A percentile compares a stretch with the other conserved stretches of the same genome.
Conservation (phyloP, 1,139 yeast genomes). For the Neolecta irregularis region DNA sequence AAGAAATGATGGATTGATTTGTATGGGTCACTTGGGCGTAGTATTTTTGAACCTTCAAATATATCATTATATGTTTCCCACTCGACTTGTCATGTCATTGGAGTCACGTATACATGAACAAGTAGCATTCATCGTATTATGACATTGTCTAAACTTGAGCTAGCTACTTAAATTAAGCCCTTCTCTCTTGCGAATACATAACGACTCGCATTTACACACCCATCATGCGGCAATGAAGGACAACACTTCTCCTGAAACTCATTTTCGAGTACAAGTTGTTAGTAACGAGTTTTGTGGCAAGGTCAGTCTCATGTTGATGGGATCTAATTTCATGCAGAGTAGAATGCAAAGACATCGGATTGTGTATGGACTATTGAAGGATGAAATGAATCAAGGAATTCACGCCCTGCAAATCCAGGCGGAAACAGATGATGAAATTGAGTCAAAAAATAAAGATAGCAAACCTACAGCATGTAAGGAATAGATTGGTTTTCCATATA, state of each 20-base stretch:
- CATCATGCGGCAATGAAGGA: conserved; percentile 76
- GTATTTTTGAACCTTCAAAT: no score
- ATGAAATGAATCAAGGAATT: conserved; percentile 59
- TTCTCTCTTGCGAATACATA: conserved; percentile 36
- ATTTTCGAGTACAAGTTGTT: conserved; percentile 32
- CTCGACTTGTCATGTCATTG: no score
- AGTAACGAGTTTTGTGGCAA: conserved; percentile 1
- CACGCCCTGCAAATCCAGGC: conserved; percentile 85
- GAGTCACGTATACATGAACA: no score
- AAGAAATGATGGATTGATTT: no score
- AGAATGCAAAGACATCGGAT: conserved; percentile 68
- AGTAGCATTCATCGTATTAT: no score
- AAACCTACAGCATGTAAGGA: no score
- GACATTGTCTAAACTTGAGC: no score
- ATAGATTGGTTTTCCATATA: no score
- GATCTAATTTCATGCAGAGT: conserved; percentile 56
- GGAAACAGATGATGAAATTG: conserved; percentile 59
- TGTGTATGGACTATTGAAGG: conserved; percentile 52
- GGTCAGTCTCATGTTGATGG: conserved; percentile 25
- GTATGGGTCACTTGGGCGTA: no score
- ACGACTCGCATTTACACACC: conserved; percentile 80
- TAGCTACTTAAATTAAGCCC: conserved; percentile 14
- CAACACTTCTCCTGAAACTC: conserved; percentile 57
- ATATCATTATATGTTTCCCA: no score
- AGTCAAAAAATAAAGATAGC: no score